These are phyloP conservation scores for Parietaria judaica DNA, from an alignment of 306 rosid species.

Conservation along the genomic window DNA sequence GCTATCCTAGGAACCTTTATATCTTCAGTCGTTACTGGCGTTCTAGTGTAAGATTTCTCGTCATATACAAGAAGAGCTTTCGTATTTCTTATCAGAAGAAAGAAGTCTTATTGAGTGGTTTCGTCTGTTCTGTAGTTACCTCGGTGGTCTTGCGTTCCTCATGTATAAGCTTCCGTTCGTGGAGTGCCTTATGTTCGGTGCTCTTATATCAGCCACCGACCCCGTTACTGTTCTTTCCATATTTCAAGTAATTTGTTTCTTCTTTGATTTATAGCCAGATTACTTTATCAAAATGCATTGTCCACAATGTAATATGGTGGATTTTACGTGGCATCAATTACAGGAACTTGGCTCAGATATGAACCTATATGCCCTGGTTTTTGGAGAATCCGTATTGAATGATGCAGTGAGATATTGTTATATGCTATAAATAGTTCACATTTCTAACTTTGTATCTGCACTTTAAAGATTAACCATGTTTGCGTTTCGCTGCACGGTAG, in stretches of 20 bases:
- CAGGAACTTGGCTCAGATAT: conserved; percentile 93
- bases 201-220: conserved; percentile 97
- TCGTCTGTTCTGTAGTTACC: conserved; percentile 59
- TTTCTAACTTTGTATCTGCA: conserved; percentile 16
- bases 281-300: background rate
- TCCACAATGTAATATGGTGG: background rate
- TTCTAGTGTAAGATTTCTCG: conserved; percentile 62
- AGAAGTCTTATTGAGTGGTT: background rate
- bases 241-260: conserved; percentile 56
- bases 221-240: conserved; percentile 96
- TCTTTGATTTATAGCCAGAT: background rate
- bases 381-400: conserved; percentile 97
- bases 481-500: conserved; percentile 37
- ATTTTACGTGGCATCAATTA: conserved; percentile 20
- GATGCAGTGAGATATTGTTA: conserved; percentile 67
- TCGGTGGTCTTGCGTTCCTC: conserved; percentile 78
- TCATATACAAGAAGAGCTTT: background rate
- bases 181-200: conserved; percentile 97
- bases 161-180: conserved; percentile 95
- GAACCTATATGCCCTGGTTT: conserved; percentile 94
- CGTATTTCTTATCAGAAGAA: background rate
- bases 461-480: conserved; percentile 20
- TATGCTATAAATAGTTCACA: conserved; percentile 7
- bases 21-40: conserved; percentile 84
- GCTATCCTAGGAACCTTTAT: conserved; percentile 85